Evolutionary conservation across 306 rosid species (phyloP).

Genomic region (Vachellia collinsii): DNA sequence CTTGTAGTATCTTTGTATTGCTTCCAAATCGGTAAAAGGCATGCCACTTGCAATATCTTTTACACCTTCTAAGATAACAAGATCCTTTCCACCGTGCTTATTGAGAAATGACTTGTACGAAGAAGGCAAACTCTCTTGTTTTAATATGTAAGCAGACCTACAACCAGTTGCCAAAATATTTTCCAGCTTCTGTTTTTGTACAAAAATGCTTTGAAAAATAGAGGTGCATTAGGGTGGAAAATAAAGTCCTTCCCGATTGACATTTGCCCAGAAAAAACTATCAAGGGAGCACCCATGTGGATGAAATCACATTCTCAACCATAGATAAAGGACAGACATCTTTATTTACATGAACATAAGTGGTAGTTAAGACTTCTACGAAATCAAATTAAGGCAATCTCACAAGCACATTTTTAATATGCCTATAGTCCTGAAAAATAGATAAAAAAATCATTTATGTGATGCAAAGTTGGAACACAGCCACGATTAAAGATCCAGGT

Average conservation of each 20-base stretch:
- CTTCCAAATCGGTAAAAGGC: conserved; percentile 56
- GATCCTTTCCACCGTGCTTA: conserved; percentile 71
- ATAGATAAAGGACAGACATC: neutral
- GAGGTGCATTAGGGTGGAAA: neutral
- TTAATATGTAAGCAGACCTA: conserved; percentile 78
- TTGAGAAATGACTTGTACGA: conserved; percentile 76
- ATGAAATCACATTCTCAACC: neutral
- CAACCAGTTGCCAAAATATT: conserved; percentile 4
- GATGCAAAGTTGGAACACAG: neutral
- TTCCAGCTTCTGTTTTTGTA: neutral
- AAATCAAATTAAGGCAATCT: neutral
- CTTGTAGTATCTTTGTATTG: conserved; percentile 51
- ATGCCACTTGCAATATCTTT: conserved; percentile 57
- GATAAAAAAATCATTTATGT: neutral
- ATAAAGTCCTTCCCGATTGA: neutral
- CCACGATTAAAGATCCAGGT: neutral
- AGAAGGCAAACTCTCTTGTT: conserved; percentile 75
- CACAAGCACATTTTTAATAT: neutral
- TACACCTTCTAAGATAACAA: conserved; percentile 53
- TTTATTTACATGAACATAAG: neutral
- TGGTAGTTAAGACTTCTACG: neutral
- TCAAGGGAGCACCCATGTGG: neutral
- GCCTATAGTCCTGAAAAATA: neutral
- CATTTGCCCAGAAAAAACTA: neutral
- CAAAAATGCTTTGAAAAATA: neutral